Evolutionary conservation across 2,329 filamentous ascomycete genomes (phyloP).

Genomic region (Immersiporthe knoxdaviesiana): DNA sequence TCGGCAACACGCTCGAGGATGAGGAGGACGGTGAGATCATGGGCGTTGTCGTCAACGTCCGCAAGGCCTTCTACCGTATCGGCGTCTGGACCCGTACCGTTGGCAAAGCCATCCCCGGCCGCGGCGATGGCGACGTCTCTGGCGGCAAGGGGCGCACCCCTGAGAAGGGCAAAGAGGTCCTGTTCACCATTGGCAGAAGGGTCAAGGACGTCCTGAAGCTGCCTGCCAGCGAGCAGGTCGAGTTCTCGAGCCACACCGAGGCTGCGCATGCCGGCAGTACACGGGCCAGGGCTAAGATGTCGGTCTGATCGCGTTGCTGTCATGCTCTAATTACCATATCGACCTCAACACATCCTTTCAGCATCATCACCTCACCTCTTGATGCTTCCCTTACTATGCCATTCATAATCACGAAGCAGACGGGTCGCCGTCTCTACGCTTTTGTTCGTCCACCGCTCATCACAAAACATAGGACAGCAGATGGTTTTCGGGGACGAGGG

Average conservation of each 20-base stretch:
- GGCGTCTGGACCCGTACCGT: conserved; percentile 96
- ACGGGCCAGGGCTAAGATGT: conserved; percentile 92
- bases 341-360: conserved; percentile 6
- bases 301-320: conserved; percentile 60
- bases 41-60: conserved; percentile 98
- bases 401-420: background rate
- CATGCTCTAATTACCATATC: conserved; percentile 10
- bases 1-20: conserved; percentile 95
- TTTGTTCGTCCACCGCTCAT: background rate
- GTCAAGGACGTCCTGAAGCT: conserved; percentile 94
- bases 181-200: conserved; percentile 80
- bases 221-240: conserved; percentile 74
- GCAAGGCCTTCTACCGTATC: conserved; percentile 97
- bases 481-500: conserved; percentile 14
- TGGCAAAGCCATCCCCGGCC: conserved; percentile 78
- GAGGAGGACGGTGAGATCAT: conserved; percentile 96
- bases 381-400: background rate
- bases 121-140: conserved; percentile 72
- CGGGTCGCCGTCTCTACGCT: background rate
- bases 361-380: conserved; percentile 7
- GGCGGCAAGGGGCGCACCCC: conserved; percentile 75
- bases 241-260: conserved; percentile 97
- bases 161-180: conserved; percentile 84
- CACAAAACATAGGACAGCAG: background rate
- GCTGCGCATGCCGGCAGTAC: conserved; percentile 91